phyloP scores from a whole-genome alignment of 495 filamentous ascomycete species.

The Parathielavia hyrcaniae region DNA sequence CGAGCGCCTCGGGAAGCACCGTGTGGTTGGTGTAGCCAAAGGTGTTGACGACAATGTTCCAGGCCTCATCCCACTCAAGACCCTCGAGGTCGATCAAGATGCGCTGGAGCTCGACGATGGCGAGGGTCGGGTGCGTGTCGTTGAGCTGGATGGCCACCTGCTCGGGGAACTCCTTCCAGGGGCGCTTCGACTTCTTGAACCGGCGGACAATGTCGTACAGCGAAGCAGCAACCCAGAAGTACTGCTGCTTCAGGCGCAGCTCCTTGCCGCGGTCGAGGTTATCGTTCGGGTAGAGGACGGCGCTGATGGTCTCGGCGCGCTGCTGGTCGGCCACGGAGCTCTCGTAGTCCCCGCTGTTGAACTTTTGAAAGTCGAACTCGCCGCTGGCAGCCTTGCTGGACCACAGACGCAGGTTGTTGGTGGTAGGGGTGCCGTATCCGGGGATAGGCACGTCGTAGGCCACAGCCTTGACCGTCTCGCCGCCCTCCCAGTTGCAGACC shows the following conservation, averaged over 20 bases:
- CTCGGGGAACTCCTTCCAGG: slow-evolving; percentile 88
- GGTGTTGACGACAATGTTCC: slow-evolving; percentile 62
- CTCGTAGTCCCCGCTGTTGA: slow-evolving; percentile 97
- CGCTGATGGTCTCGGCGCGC: slow-evolving; percentile 93
- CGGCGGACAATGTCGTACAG: slow-evolving; percentile 91
- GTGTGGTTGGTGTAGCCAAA: slow-evolving; percentile 99
- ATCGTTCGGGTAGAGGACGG: slow-evolving; percentile 95
- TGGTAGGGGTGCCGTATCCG: slow-evolving; percentile 80
- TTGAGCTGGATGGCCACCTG: slow-evolving; percentile 97
- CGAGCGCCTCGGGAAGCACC: slow-evolving; percentile 89
- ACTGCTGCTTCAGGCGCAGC: slow-evolving; percentile 95
- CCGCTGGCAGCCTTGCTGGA: slow-evolving; percentile 94
- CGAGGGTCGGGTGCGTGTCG: slow-evolving; percentile 94
- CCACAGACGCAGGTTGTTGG: slow-evolving; percentile 95
- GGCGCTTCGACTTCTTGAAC: slow-evolving; percentile 92
- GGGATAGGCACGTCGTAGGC: slow-evolving; percentile 95
- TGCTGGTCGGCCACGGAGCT: slow-evolving; percentile 95
- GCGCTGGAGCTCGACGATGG: slow-evolving; percentile 89
- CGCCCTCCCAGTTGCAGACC: slow-evolving; percentile 73
- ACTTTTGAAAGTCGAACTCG: slow-evolving; percentile 99
- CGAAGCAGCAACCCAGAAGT: slow-evolving; percentile 99
- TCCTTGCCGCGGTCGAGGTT: slow-evolving; percentile 96
- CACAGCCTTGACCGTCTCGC: slow-evolving; percentile 86
- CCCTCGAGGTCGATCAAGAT: slow-evolving; percentile 87
- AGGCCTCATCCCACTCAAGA: slow-evolving; percentile 89